phyloP scores from a whole-genome alignment of 1,284 basidiomycete species.

The Mrakiaceae sp. region DNA sequence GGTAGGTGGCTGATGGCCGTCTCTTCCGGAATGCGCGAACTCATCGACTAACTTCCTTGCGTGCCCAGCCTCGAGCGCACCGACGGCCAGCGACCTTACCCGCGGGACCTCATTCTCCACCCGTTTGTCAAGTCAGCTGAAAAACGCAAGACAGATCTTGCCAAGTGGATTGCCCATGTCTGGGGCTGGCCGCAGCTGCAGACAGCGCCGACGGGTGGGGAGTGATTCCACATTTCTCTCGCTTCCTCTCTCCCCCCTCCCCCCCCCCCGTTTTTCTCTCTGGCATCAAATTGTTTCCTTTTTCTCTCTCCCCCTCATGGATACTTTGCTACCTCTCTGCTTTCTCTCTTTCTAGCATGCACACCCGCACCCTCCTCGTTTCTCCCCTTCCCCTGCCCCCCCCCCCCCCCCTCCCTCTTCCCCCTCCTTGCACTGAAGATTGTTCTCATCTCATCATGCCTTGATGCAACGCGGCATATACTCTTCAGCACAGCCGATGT shows the following conservation, averaged over 20 bases:
- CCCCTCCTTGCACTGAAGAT: neutral
- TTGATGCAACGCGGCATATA: neutral
- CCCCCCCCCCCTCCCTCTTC: neutral
- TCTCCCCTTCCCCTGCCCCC: neutral
- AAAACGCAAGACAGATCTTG: conserved; percentile 76
- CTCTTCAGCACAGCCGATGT: neutral
- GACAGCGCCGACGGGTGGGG: too few species aligned
- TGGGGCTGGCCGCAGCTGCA: conserved; percentile 54
- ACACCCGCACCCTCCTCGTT: neutral
- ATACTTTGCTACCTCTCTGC: conserved; percentile 46
- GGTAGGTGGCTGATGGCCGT: conserved; percentile 43
- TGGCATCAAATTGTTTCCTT: conserved; percentile 44
- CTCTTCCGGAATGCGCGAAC: neutral
- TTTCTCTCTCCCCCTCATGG: conserved; percentile 6
- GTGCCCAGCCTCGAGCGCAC: conserved; percentile 26
- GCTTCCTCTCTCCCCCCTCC: neutral
- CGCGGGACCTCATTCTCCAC: conserved; percentile 72
- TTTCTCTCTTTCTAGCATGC: neutral
- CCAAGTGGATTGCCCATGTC: conserved; percentile 77
- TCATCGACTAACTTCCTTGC: conserved; percentile 6
- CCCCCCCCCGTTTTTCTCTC: neutral
- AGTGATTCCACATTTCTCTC: too few species aligned
- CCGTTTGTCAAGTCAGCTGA: conserved; percentile 73
- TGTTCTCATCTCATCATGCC: neutral
- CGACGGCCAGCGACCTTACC: conserved; percentile 60